Conservation (phyloP, 2,329 filamentous ascomycete genomes). For the Tolypocladium amazonense region DNA sequence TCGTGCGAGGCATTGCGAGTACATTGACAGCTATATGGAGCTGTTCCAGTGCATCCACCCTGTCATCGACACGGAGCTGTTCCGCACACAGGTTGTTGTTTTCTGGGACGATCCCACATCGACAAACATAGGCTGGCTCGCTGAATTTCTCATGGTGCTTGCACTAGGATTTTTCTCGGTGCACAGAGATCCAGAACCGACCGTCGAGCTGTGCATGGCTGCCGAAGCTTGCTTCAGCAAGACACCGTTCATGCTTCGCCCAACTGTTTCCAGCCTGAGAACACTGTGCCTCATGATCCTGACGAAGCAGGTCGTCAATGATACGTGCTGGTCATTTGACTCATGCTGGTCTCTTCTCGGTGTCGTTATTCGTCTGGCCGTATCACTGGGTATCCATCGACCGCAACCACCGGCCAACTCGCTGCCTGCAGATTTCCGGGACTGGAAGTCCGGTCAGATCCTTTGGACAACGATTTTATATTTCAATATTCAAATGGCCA, state of each 20-base stretch:
- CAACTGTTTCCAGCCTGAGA: slow-evolving; percentile 4
- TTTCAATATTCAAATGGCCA: slow-evolving; percentile 4
- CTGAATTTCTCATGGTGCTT: slow-evolving; percentile 5
- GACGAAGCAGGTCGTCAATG: slow-evolving; percentile 6
- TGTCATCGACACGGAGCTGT: slow-evolving; percentile 1
- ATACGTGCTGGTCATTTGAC: slow-evolving; percentile 5
- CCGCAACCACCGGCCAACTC: neutral
- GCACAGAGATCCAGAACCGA: neutral
- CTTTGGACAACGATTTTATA: slow-evolving; percentile 5
- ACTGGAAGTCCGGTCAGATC: slow-evolving; percentile 2
- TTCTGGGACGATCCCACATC: slow-evolving; percentile 1
- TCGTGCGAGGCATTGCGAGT: neutral
- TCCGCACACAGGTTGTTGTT: neutral
- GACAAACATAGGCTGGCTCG: slow-evolving; percentile 2
- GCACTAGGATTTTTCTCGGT: slow-evolving; percentile 3
- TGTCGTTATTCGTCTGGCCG: slow-evolving; percentile 2
- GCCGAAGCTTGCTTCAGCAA: slow-evolving; percentile 8
- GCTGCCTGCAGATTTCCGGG: neutral
- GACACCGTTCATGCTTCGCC: slow-evolving; percentile 8
- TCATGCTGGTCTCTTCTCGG: slow-evolving; percentile 3
- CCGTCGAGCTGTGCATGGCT: slow-evolving; percentile 6
- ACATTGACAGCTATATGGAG: slow-evolving; percentile 2
- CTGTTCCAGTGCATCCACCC: slow-evolving; percentile 4
- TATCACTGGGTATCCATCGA: slow-evolving; percentile 3
- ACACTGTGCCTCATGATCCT: slow-evolving; percentile 7